Evolutionary conservation across 2,329 filamentous ascomycete species (phyloP).

Genomic region (Cylindrodendrum hubeiense): DNA sequence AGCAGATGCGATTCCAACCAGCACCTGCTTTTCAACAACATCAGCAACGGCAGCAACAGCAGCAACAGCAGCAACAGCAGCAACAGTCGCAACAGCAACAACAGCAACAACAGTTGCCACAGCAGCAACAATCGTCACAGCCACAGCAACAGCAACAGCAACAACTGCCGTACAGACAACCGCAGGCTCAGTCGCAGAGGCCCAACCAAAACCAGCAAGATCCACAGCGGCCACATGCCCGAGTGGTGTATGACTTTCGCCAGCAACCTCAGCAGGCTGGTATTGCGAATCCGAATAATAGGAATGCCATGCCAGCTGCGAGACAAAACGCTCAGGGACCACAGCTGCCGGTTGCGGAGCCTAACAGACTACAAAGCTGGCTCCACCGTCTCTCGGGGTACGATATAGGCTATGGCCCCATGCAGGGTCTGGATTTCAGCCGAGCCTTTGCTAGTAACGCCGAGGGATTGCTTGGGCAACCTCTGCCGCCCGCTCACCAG

Average conservation of each 20-base stretch:
- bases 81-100: background rate
- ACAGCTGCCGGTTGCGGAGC: background rate
- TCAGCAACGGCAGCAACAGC: background rate
- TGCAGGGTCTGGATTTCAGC: constrained; percentile 12
- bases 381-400: background rate
- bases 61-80: background rate
- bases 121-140: background rate
- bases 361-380: background rate
- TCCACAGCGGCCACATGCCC: background rate
- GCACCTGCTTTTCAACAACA: background rate
- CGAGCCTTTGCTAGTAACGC: background rate
- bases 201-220: background rate
- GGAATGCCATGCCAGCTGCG: background rate
- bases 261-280: background rate
- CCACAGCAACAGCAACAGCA: background rate
- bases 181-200: background rate
- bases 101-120: background rate
- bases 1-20: background rate
- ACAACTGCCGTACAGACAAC: no score
- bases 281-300: background rate
- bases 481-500: no score
- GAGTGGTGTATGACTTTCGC: background rate
- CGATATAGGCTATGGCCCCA: constrained; percentile 12
- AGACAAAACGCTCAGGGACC: background rate
- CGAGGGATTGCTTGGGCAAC: no score